These are phyloP conservation scores for Botrytis porri DNA, from an alignment of 2,329 filamentous ascomycete genomes.

Conservation along the genomic window DNA sequence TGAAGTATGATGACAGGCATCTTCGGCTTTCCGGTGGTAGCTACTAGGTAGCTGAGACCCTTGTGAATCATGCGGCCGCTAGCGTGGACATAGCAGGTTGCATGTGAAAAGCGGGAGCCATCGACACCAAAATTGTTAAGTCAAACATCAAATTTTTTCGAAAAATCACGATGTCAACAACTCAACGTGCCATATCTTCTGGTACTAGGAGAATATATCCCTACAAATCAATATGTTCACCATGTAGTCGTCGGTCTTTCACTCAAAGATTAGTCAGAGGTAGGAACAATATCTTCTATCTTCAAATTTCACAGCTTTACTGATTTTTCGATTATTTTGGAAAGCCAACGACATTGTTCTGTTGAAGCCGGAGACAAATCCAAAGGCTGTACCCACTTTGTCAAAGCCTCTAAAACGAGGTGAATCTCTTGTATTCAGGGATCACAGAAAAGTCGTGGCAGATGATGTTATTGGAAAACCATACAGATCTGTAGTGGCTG, in stretches of 20 bases:
- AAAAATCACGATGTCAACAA: background rate
- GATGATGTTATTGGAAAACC: constrained; percentile 38
- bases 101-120: constrained; percentile 21
- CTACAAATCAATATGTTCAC: background rate
- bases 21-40: constrained; percentile 1
- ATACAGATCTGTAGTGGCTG: constrained; percentile 26
- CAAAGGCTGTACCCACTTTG: constrained; percentile 35
- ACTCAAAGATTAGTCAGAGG: constrained; percentile 13
- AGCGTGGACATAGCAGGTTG: constrained; percentile 3
- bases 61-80: constrained; percentile 19
- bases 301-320: background rate
- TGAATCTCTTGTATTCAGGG: constrained; percentile 24
- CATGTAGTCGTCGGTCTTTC: constrained; percentile 2
- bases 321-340: background rate
- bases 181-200: background rate
- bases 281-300: background rate
- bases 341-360: constrained; percentile 34
- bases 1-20: background rate
- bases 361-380: constrained; percentile 26
- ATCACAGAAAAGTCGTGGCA: constrained; percentile 38
- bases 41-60: background rate
- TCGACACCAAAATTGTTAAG: background rate
- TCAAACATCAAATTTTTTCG: background rate
- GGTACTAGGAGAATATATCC: background rate
- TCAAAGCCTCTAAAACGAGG: constrained; percentile 43